phyloP scores from a whole-genome alignment of 1,139 yeast species.

The Sugiyamaella castrensis region DNA sequence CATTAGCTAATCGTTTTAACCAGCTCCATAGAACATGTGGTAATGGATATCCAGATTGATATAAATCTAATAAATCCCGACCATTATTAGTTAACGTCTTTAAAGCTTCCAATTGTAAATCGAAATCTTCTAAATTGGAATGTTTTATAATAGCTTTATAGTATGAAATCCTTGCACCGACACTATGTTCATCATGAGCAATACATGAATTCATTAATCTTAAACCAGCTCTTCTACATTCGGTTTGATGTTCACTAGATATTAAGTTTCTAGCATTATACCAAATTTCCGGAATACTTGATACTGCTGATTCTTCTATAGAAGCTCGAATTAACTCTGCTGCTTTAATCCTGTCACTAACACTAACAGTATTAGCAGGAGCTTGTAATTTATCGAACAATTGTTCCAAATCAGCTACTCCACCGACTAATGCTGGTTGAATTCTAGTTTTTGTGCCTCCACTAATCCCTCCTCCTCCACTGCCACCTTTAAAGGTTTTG shows the following conservation, averaged over 20 bases:
- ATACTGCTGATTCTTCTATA: constrained; percentile 51
- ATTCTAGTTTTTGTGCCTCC: constrained; percentile 45
- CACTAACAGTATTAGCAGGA: constrained; percentile 24
- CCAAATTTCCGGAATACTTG: constrained; percentile 76
- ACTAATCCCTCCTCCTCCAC: constrained; percentile 24
- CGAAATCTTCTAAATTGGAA: constrained; percentile 54
- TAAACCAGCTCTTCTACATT: constrained; percentile 53
- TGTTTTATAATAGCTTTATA: constrained; percentile 57
- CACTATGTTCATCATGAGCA: constrained; percentile 49
- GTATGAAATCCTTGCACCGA: constrained; percentile 49
- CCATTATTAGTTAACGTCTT: constrained; percentile 58
- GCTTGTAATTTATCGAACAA: constrained; percentile 45
- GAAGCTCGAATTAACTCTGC: constrained; percentile 52
- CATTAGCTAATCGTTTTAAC: constrained; percentile 37
- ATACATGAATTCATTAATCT: constrained; percentile 57
- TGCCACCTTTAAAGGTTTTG: constrained; percentile 22
- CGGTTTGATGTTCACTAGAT: constrained; percentile 41
- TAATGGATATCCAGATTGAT: constrained; percentile 47
- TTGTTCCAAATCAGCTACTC: constrained; percentile 51
- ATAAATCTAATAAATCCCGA: constrained; percentile 55
- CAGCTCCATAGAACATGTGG: constrained; percentile 41
- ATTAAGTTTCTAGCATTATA: constrained; percentile 60
- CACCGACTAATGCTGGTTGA: constrained; percentile 60
- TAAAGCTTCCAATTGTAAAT: constrained; percentile 53
- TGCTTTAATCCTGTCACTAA: constrained; percentile 42